These are phyloP conservation scores for Ballota nigra DNA, from an alignment of 257 asterid species.

Conservation along the genomic window DNA sequence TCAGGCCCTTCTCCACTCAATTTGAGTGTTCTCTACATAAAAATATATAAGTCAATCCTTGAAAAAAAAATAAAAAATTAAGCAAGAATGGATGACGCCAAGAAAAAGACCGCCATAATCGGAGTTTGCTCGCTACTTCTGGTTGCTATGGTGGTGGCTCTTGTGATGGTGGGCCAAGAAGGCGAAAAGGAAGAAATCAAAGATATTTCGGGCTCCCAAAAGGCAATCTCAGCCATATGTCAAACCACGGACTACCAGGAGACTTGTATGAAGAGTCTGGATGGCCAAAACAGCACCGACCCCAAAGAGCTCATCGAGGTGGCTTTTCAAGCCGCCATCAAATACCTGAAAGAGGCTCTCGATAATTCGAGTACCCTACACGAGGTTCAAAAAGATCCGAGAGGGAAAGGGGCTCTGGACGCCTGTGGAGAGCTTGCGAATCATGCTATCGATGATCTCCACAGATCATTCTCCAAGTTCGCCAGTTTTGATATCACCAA, in stretches of 20 bases:
- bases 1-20: constrained; percentile 24
- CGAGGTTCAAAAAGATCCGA: constrained; percentile 40
- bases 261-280: constrained; percentile 51
- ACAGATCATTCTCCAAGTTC: constrained; percentile 45
- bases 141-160: constrained; percentile 60
- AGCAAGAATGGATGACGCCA: constrained; percentile 43
- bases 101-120: constrained; percentile 39
- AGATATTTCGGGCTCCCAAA: constrained; percentile 35
- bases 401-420: constrained; percentile 49
- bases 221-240: constrained; percentile 63
- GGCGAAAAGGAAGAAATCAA: not conserved
- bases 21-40: not conserved
- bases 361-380: constrained; percentile 40
- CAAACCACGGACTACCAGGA: constrained; percentile 61
- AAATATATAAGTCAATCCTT: not conserved
- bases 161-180: constrained; percentile 18
- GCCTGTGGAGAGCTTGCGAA: constrained; percentile 52
- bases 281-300: constrained; percentile 42
- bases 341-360: constrained; percentile 33
- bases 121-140: constrained; percentile 42
- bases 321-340: constrained; percentile 48
- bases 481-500: constrained; percentile 44
- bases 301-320: constrained; percentile 63
- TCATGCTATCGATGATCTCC: constrained; percentile 51
- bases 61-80: not conserved